Conservation (phyloP, 78 protist species). For the slime mould (Dictyostelium discoideum) region DNA sequence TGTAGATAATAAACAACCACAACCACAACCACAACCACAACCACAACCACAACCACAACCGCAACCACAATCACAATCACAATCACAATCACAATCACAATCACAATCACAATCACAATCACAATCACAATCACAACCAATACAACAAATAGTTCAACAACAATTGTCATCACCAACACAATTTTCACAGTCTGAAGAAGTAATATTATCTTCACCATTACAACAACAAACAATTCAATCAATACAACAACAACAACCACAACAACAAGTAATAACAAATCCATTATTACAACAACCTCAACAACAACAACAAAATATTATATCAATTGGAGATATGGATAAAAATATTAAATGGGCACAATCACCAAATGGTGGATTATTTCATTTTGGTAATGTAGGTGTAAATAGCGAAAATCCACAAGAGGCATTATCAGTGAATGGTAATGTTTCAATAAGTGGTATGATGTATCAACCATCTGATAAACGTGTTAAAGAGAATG, state of each 20-base stretch:
- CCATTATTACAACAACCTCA: neutral
- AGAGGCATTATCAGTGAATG: constrained; percentile 80
- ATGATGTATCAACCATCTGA: constrained; percentile 65
- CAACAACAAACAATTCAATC: neutral
- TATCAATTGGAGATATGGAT: neutral
- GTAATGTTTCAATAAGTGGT: constrained; percentile 79
- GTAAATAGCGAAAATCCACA: constrained; percentile 78
- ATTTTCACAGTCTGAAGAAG: neutral
- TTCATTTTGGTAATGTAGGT: constrained; percentile 77
- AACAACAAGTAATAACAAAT: neutral
- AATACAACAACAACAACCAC: neutral
- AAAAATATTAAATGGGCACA: constrained; percentile 7
- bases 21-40: neutral
- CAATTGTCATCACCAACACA: constrained; percentile 5
- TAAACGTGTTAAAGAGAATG: constrained; percentile 61
- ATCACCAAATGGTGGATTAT: constrained; percentile 21
- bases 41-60: constrained; percentile 19
- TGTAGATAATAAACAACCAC: constrained; percentile 1
- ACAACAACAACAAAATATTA: neutral
- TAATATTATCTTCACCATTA: neutral
- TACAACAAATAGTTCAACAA: neutral
- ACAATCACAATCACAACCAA: neutral
- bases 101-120: neutral
- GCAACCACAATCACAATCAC: neutral
- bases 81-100: constrained; percentile 8